These are phyloP conservation scores for Catharanthus roseus DNA, from an alignment of 257 asterid species.

Conservation along the genomic window DNA sequence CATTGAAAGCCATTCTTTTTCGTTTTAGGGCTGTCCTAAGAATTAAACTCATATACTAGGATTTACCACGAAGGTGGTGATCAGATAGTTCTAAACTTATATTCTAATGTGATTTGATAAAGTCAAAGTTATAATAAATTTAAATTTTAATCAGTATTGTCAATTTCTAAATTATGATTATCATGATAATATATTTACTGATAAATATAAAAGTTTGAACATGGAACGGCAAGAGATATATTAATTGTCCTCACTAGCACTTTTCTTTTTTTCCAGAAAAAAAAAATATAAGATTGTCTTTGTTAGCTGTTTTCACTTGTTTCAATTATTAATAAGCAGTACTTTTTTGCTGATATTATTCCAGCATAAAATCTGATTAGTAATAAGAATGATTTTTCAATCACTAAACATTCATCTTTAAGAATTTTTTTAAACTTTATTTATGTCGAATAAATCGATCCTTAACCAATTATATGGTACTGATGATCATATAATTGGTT, in stretches of 20 bases:
- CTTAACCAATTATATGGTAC: background rate
- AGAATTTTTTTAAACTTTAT: constrained; percentile 1
- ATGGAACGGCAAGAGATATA: too few relatives aligned
- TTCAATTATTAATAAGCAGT: background rate
- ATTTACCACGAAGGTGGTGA: too few relatives aligned
- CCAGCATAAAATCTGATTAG: constrained; percentile 7
- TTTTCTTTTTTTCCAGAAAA: too few relatives aligned
- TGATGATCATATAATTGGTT: background rate
- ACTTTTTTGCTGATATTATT: constrained; percentile 1
- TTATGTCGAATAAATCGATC: background rate
- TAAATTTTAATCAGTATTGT: too few relatives aligned
- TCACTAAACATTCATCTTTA: background rate
- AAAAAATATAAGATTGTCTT: constrained; percentile 6
- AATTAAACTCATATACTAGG: too few relatives aligned
- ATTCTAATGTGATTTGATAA: too few relatives aligned
- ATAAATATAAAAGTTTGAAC: too few relatives aligned
- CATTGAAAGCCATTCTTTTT: constrained; percentile 9
- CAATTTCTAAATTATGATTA: too few relatives aligned
- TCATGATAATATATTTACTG: too few relatives aligned
- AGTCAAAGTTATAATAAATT: too few relatives aligned
- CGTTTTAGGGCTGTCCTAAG: background rate
- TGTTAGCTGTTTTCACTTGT: background rate
- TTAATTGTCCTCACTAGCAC: too few relatives aligned
- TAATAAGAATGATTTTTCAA: background rate
- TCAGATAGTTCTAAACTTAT: too few relatives aligned